These are phyloP conservation scores for Tephrocybe sp. DNA, from an alignment of 768 basidiomycete species.

Conservation along the genomic window DNA sequence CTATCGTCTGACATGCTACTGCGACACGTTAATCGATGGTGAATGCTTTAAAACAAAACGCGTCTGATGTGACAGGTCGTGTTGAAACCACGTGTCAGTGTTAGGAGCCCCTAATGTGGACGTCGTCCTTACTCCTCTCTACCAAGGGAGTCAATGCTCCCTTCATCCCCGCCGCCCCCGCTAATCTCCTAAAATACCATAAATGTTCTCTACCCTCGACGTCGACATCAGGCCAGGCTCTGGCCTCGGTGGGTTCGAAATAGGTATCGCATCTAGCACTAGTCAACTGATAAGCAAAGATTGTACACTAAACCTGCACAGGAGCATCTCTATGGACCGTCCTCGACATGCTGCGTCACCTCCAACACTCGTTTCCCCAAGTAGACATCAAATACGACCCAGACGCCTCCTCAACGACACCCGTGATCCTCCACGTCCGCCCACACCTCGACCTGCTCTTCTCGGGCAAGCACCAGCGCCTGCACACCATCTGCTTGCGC, in stretches of 20 bases:
- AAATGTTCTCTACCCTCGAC: conserved; percentile 71
- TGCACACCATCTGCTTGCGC: conserved; percentile 76
- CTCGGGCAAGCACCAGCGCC: conserved; percentile 73
- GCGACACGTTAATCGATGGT: conserved; percentile 4
- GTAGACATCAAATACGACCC: conserved; percentile 84
- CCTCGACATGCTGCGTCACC: conserved; percentile 63
- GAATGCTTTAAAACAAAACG: conserved; percentile 4
- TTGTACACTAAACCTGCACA: conserved; percentile 23
- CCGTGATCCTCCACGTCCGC: conserved; percentile 74
- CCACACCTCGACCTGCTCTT: conserved; percentile 87
- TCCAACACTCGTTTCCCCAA: conserved; percentile 73
- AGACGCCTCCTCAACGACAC: conserved; percentile 66
- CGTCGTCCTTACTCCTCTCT: neutral
- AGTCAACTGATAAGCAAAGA: neutral
- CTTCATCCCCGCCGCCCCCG: neutral
- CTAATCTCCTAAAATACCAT: neutral
- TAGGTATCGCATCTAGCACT: conserved; percentile 56
- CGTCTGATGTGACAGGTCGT: conserved; percentile 11
- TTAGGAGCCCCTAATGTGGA: conserved; percentile 14
- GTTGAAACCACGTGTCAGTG: conserved; percentile 7
- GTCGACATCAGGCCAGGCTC: conserved; percentile 74
- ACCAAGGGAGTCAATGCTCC: neutral
- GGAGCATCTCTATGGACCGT: conserved; percentile 80
- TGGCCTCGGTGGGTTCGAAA: conserved; percentile 77
- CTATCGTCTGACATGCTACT: conserved; percentile 43